Evolutionary conservation across 306 rosid species (phyloP).

Genomic region (Fagus sylvatica): DNA sequence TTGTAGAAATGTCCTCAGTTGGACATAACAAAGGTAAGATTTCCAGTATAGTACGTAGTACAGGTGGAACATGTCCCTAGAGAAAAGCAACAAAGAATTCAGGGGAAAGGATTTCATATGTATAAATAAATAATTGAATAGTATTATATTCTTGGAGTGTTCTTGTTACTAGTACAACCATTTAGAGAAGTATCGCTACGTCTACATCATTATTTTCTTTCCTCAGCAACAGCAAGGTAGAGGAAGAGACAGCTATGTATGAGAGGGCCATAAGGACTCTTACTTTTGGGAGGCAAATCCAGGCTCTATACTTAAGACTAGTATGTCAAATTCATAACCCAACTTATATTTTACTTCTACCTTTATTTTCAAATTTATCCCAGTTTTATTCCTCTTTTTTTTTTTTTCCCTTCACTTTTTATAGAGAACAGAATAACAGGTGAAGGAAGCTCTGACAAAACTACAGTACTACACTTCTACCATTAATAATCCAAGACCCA

Average conservation of each 20-base stretch:
- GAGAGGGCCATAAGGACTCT: constrained; percentile 10
- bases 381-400: neutral
- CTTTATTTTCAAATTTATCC: neutral
- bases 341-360: neutral
- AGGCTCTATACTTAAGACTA: neutral
- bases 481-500: neutral
- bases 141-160: neutral
- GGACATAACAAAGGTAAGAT: constrained; percentile 79
- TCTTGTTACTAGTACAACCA: constrained; percentile 5
- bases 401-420: neutral
- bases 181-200: constrained; percentile 13
- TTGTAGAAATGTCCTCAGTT: constrained; percentile 64
- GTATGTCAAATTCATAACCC: neutral
- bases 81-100: constrained; percentile 18
- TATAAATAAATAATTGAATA: neutral
- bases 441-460: neutral
- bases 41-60: constrained; percentile 78
- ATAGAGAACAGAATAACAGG: neutral
- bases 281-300: neutral
- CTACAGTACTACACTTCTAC: neutral
- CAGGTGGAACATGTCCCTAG: constrained; percentile 88
- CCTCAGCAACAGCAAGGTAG: constrained; percentile 9
- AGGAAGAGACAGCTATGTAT: constrained; percentile 11
- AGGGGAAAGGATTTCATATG: constrained; percentile 6
- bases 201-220: constrained; percentile 7